These are phyloP conservation scores for Colletotrichum tamarilloi DNA, from an alignment of 2,329 filamentous ascomycete species.

Conservation along the genomic window DNA sequence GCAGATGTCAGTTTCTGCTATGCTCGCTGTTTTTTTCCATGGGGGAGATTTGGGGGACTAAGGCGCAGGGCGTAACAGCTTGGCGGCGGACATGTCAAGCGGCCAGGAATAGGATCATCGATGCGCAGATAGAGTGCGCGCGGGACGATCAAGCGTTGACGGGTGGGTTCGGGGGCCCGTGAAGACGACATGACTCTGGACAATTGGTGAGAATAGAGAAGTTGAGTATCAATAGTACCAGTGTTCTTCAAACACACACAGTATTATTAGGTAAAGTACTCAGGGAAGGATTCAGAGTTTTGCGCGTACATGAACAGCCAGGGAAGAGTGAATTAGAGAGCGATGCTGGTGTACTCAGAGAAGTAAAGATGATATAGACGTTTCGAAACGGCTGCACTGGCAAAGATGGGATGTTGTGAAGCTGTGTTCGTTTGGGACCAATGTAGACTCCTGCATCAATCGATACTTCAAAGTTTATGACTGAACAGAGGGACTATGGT, in stretches of 20 bases:
- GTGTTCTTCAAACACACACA: background rate
- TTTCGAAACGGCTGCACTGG: constrained; percentile 29
- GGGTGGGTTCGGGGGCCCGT: background rate
- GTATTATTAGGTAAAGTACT: background rate
- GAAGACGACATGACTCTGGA: background rate
- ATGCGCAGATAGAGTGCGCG: constrained; percentile 26
- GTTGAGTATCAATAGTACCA: background rate
- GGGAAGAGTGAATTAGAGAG: background rate
- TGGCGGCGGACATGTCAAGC: background rate
- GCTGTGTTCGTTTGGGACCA: constrained; percentile 9
- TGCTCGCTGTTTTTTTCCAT: background rate
- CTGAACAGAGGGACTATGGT: background rate
- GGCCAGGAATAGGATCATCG: constrained; percentile 16
- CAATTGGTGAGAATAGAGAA: background rate
- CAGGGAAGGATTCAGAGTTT: background rate
- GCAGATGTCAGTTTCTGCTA: background rate
- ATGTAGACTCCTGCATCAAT: background rate
- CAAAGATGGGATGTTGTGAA: constrained; percentile 4
- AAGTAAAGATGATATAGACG: background rate
- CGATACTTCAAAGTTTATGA: background rate
- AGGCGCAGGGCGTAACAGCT: background rate
- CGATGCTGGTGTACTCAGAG: background rate
- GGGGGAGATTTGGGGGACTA: background rate
- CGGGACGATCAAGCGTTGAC: background rate
- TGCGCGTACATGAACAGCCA: background rate